Percentiles rank a stretch among this genome's conserved stretches.
Evolutionary conservation across 352 stramenopile species (phyloP).

Genomic region (Globisporangium alternatum): DNA sequence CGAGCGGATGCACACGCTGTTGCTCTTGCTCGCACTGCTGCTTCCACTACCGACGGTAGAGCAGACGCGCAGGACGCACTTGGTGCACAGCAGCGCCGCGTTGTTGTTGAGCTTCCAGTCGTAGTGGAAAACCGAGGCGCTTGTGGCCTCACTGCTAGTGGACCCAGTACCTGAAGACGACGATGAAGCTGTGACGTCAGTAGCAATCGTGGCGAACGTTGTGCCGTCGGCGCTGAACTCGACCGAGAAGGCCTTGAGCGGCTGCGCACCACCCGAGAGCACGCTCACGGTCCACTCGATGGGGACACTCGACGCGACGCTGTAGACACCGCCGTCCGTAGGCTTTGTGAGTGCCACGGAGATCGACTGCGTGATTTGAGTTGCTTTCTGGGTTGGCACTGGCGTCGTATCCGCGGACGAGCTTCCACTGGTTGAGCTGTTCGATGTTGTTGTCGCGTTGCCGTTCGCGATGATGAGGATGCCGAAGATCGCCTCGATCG

Average conservation of each 20-base stretch:
- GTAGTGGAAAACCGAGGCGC: slow-evolving; percentile 28
- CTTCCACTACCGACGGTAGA: slow-evolving; percentile 10
- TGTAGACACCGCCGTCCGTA: slow-evolving; percentile 39
- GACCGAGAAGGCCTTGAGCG: slow-evolving; percentile 29
- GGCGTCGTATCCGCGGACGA: background rate
- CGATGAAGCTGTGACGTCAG: slow-evolving; percentile 14
- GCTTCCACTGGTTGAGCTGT: background rate
- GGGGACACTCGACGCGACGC: slow-evolving; percentile 33
- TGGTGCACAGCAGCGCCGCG: slow-evolving; percentile 35
- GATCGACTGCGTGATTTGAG: slow-evolving; percentile 8
- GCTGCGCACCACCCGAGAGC: slow-evolving; percentile 21
- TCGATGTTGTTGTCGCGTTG: background rate
- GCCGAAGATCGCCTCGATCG: slow-evolving; percentile 36
- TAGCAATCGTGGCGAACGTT: slow-evolving; percentile 31
- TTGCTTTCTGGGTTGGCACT: background rate
- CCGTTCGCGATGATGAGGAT: slow-evolving; percentile 28
- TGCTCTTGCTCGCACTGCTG: slow-evolving; percentile 14
- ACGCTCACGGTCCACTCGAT: slow-evolving; percentile 40
- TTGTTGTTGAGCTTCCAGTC: slow-evolving; percentile 45
- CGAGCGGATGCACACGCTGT: slow-evolving; percentile 44
- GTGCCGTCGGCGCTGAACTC: slow-evolving; percentile 43
- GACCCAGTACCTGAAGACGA: background rate
- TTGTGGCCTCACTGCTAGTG: background rate
- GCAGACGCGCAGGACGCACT: slow-evolving; percentile 48
- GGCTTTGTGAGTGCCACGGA: slow-evolving; percentile 40